A percentile compares a stretch with the other conserved stretches of the same genome.
Conservation (phyloP, 1,284 basidiomycete species). For the Leccinum fuscescens region DNA sequence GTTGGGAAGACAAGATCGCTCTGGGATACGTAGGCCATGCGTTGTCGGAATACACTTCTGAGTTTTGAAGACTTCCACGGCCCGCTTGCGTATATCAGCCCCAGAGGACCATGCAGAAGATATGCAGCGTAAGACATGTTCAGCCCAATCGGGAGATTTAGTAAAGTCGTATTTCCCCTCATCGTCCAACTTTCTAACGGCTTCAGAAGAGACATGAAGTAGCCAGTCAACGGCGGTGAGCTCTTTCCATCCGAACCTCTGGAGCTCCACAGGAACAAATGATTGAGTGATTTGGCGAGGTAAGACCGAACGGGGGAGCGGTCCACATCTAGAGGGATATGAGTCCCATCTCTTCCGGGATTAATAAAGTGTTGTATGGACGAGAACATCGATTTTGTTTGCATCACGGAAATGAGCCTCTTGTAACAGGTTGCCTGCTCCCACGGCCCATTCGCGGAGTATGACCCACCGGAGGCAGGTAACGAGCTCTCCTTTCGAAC, state of each 20-base stretch:
- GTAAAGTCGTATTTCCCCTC: slow-evolving; percentile 60
- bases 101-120: slow-evolving; percentile 65
- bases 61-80: slow-evolving; percentile 37
- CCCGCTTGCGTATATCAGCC: slow-evolving; percentile 28
- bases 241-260: not conserved
- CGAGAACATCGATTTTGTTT: slow-evolving; percentile 45
- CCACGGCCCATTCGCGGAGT: slow-evolving; percentile 39
- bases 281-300: slow-evolving; percentile 44
- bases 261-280: slow-evolving; percentile 52
- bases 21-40: slow-evolving; percentile 67
- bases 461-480: slow-evolving; percentile 80
- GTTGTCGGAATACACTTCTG: slow-evolving; percentile 75
- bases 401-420: slow-evolving; percentile 48
- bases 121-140: slow-evolving; percentile 69
- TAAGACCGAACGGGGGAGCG: slow-evolving; percentile 75
- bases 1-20: slow-evolving; percentile 75
- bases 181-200: too few relatives aligned
- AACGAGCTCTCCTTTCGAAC: slow-evolving; percentile 61
- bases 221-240: fast-evolving
- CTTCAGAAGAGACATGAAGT: fast-evolving
- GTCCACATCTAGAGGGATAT: slow-evolving; percentile 55
- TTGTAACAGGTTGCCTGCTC: slow-evolving; percentile 51
- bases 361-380: slow-evolving; percentile 73
- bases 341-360: not conserved
- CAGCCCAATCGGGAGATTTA: slow-evolving; percentile 71